Conservation (phyloP, 2,329 filamentous ascomycete species). For the Mollisia scopiformis region DNA sequence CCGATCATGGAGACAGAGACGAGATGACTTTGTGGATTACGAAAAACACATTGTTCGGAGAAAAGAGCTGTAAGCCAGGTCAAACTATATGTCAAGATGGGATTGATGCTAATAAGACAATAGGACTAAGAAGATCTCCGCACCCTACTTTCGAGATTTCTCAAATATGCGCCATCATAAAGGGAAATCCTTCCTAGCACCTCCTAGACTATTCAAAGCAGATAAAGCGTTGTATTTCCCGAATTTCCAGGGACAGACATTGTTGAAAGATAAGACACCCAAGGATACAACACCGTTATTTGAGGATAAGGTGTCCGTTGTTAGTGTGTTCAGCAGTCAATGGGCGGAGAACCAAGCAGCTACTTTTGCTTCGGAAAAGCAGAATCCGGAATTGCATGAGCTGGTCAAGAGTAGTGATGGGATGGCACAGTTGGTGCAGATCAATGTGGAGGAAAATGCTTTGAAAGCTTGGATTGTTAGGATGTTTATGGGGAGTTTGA, state of each 20-base stretch:
- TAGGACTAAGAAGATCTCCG: conserved; percentile 75
- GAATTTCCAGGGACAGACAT: conserved; percentile 81
- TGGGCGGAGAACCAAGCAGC: conserved; percentile 85
- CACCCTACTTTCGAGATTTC: conserved; percentile 97
- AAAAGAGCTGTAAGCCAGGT: conserved; percentile 65
- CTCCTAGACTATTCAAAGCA: conserved; percentile 79
- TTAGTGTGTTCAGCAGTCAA: conserved; percentile 78
- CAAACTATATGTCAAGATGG: background rate
- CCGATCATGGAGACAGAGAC: conserved; percentile 67
- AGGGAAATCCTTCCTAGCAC: conserved; percentile 90
- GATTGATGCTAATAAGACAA: conserved; percentile 12
- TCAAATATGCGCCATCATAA: conserved; percentile 79
- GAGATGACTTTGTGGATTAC: conserved; percentile 82
- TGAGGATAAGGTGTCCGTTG: conserved; percentile 73
- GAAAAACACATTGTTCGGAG: conserved; percentile 81
- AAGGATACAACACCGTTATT: conserved; percentile 77
- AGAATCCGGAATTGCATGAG: conserved; percentile 71
- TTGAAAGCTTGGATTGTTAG: conserved; percentile 64
- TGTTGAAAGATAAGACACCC: conserved; percentile 58
- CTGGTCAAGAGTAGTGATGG: conserved; percentile 57
- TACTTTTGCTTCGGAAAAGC: conserved; percentile 66
- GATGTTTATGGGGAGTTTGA: conserved; percentile 57
- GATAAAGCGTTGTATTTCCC: conserved; percentile 90
- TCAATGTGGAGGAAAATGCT: conserved; percentile 86
- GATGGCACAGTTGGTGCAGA: conserved; percentile 74